These are phyloP conservation scores for maize (Zea mays) DNA, from an alignment of 176 grass and related monocot genomes.

Conservation along the genomic window Zm-B73-REFERENCE-NAM-5.0 NC_050097.1:34325501-34326000, in stretches of 20 bases:
- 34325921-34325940: slow-evolving; percentile 89
- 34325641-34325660: slow-evolving; percentile 60
- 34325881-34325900: slow-evolving; percentile 86
- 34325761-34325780: slow-evolving; percentile 29
- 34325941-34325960: slow-evolving; percentile 99
- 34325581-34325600: background rate
- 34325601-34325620: background rate
- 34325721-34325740: slow-evolving; percentile 52
- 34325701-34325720: slow-evolving; percentile 96
- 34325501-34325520: slow-evolving; percentile 6
- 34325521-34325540: slow-evolving; percentile 2
- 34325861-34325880: slow-evolving; percentile 99
- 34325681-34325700: slow-evolving; percentile 93
- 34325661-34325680: slow-evolving; percentile 93
- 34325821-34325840: slow-evolving; percentile 99
- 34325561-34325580: background rate
- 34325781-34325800: slow-evolving; percentile 60
- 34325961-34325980: slow-evolving; percentile 71
- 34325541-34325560: background rate
- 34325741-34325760: background rate
- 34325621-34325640: slow-evolving; percentile 10
- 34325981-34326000: slow-evolving; percentile 1
- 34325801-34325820: slow-evolving; percentile 91
- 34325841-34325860: slow-evolving; percentile 94
- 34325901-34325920: slow-evolving; percentile 95